Evolutionary conservation across 176 grass and related monocot genomes (phyloP), one percentile per base, ranked within the genome.

Genomic region (Bothriochloa decipiens): DNA sequence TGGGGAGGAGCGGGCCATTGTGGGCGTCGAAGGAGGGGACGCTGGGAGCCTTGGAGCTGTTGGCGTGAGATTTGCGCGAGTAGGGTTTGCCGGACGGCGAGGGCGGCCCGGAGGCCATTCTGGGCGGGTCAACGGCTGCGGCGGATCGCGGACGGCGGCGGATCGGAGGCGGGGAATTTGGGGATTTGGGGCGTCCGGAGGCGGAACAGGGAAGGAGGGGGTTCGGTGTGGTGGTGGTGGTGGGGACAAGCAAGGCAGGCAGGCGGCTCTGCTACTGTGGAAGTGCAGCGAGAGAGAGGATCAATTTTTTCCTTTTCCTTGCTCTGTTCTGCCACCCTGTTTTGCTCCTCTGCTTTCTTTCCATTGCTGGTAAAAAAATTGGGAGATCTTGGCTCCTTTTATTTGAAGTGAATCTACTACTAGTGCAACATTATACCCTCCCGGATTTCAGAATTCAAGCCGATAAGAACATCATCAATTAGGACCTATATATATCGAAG

Each of bases 21-120:
- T 52, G 81, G 41, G 85, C 41, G 36, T 91, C 85, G 64, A 80
- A 81, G 76, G 85, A 42, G 76, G 70, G 22, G 70, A 69, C 73
- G 35, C 15, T 50, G 29, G 83, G 80, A 45, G 63, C 52, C 89
- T 81, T 81, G 60, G 86, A 79, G 68, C 46, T 22, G 17, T 47
- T 36, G 29, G 67, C 69, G 65, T 79, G 91, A 6, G 82, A 82
- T 79, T 90, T 94, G 88, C 92, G 92, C 4, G 88, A 91, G 85
- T 86, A 86, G 11, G 81, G 46, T 84, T 94, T 94, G 76, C 85
- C 64, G 25, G 89, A 91, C 8, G 89, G 85, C 70, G 85, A 84
- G 12, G 88, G 73, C 26, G 85, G 77, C 46, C 88, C 88, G 12
- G 91, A 82, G 77, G 87, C 82, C 91, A 92, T 92, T 37, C 12